Evolutionary conservation across 257 asterid species (phyloP), one percentile per base, ranked within the genome.

Genomic region (Solanum clarkiae): DNA sequence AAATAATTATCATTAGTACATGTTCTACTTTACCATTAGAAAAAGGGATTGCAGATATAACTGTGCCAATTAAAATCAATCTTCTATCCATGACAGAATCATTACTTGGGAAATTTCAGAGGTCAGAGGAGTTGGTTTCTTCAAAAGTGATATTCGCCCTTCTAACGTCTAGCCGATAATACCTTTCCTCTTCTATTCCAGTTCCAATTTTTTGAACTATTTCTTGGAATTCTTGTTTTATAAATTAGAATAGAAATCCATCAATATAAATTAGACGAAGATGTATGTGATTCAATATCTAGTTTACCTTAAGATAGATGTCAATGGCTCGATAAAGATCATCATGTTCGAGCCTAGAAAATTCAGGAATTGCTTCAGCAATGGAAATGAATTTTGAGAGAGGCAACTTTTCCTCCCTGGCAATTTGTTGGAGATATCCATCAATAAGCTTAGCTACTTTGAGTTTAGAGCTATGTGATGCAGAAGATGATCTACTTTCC

Each of bases 311-410:
- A 47, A 95, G 94, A 88, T 87, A 95, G 84, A 91, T 90, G 90
- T 95, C 95, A 20, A 95, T 95, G 3, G 99, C 99, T 85, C 84
- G 92, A 92, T 94, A 95, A 47, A 95, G 97, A 90, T 90, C 95
- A 80, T 95, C 98, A 82, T 95, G 99, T 59, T 94, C 97, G 32
- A 90, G 90, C 91, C 99, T 90, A 3, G 99, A 89, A 71, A 93
- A 93, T 10, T 88, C 95, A 0, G 99, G 99, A 45, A 95, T 85
- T 16, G 94, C 87, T 83, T 93, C 93, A 20, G 98, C 98, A 47
- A 95, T 85, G 8, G 93, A 87, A 15, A 92, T 83, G 85, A 95
- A 95, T 86, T 91, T 95, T 0, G 98, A 90, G 57, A 93, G 47
- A 1, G 90, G 85, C 86, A 95, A 84, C 53, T 92, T 90, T 40